Percentiles rank a stretch among this genome's conserved stretches.
phyloP scores from a whole-genome alignment of 1,284 basidiomycete genomes.

The Fomitiporia mediterranea region DNA sequence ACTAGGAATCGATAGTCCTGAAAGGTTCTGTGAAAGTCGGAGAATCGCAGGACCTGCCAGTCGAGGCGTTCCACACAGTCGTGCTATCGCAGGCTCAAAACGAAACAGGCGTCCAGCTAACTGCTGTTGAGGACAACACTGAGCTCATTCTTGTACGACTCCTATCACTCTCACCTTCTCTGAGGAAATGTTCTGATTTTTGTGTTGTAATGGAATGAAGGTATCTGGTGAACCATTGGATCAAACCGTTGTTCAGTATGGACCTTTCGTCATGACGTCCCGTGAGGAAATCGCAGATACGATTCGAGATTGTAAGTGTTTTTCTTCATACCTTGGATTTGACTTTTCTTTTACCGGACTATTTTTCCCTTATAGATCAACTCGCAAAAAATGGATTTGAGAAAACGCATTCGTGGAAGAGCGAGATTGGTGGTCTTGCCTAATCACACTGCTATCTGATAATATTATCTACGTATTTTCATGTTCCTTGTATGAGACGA shows the following conservation, averaged over 20 bases:
- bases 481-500: background rate
- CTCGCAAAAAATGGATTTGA: slow-evolving; percentile 85
- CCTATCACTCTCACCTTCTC: background rate
- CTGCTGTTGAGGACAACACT: slow-evolving; percentile 53
- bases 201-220: slow-evolving; percentile 32
- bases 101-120: slow-evolving; percentile 61
- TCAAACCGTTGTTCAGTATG: slow-evolving; percentile 84
- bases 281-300: slow-evolving; percentile 80
- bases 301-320: slow-evolving; percentile 67
- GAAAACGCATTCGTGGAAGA: slow-evolving; percentile 83
- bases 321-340: background rate
- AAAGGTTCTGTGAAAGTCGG: slow-evolving; percentile 64
- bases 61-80: slow-evolving; percentile 71
- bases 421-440: slow-evolving; percentile 57
- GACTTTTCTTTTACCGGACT: background rate
- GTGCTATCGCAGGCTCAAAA: slow-evolving; percentile 57
- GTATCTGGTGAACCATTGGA: slow-evolving; percentile 87
- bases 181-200: background rate
- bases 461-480: background rate
- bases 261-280: slow-evolving; percentile 84
- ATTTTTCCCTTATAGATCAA: slow-evolving; percentile 52
- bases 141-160: slow-evolving; percentile 63
- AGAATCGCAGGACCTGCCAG: slow-evolving; percentile 39
- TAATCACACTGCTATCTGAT: background rate
- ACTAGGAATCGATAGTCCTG: slow-evolving; percentile 43